Conservation (phyloP, 768 basidiomycete species). For the Sistotremastrum niveocremeum region DNA sequence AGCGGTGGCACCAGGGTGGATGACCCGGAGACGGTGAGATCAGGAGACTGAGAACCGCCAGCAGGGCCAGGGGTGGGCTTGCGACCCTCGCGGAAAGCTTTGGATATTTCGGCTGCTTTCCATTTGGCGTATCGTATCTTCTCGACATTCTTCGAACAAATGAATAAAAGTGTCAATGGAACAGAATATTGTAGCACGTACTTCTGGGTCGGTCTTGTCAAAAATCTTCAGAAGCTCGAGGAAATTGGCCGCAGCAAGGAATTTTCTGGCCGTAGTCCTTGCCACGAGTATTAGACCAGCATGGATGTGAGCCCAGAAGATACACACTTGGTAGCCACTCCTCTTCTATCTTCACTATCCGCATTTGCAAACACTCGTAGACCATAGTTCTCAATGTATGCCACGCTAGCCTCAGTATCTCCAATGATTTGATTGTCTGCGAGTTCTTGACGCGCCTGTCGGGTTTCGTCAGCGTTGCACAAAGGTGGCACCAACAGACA, state of each 20-base stretch:
- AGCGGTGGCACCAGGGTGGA: conserved; percentile 3
- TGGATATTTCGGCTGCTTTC: conserved; percentile 94
- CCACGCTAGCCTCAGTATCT: conserved; percentile 67
- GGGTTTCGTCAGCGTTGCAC: conserved; percentile 40
- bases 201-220: conserved; percentile 46
- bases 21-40: conserved; percentile 10
- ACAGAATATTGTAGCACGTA: conserved; percentile 18
- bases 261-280: conserved; percentile 87
- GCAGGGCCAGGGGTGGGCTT: conserved; percentile 72
- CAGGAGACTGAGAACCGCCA: conserved; percentile 21
- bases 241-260: conserved; percentile 89
- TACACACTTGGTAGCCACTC: conserved; percentile 57
- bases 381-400: conserved; percentile 93
- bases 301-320: neutral
- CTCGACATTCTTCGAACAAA: conserved; percentile 50
- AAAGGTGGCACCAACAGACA: neutral
- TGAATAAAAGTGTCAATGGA: neutral
- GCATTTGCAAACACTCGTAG: conserved; percentile 77
- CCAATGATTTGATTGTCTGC: conserved; percentile 69
- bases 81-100: conserved; percentile 88
- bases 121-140: conserved; percentile 93
- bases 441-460: conserved; percentile 26
- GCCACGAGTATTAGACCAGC: conserved; percentile 2
- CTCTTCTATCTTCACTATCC: conserved; percentile 82
- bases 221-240: conserved; percentile 79